Evolutionary conservation across 495 filamentous ascomycete genomes (phyloP).

Genomic region (Sordaria brevicollis): DNA sequence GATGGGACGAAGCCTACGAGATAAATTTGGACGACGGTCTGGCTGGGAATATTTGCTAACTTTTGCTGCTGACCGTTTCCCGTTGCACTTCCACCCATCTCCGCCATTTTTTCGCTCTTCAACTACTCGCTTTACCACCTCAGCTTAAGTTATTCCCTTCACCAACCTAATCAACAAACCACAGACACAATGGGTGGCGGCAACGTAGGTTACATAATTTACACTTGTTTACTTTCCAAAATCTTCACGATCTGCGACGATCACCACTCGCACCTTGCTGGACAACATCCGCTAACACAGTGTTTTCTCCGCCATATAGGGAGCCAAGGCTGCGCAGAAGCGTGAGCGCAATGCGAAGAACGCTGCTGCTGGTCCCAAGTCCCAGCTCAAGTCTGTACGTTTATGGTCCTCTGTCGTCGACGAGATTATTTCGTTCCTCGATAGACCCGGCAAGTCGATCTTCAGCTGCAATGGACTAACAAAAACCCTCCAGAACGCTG

Average conservation of each 20-base stretch:
- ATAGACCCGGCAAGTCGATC: not conserved
- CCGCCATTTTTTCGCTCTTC: not conserved
- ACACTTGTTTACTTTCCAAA: not conserved
- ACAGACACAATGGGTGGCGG: conserved; percentile 35
- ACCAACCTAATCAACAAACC: not conserved
- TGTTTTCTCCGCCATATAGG: conserved; percentile 19
- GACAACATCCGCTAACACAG: not conserved
- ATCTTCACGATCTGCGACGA: not conserved
- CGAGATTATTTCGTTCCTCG: not conserved
- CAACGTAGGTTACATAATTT: conserved; percentile 32
- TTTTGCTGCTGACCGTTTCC: not conserved
- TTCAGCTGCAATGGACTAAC: not conserved
- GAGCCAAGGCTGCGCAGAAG: conserved; percentile 49
- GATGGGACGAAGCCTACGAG: not conserved
- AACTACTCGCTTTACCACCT: not conserved
- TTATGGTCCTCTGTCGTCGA: not conserved
- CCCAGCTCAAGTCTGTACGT: conserved; percentile 45
- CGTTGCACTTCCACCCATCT: not conserved
- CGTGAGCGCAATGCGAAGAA: conserved; percentile 46
- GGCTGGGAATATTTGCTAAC: not conserved
- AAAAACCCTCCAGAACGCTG: conserved; percentile 28
- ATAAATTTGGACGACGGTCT: not conserved
- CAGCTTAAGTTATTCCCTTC: not conserved
- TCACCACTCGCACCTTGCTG: not conserved
- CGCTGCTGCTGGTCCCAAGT: conserved; percentile 37